These are phyloP conservation scores for Alectoria sarmentosa DNA, from an alignment of 495 filamentous ascomycete genomes.

Conservation along the genomic window DNA sequence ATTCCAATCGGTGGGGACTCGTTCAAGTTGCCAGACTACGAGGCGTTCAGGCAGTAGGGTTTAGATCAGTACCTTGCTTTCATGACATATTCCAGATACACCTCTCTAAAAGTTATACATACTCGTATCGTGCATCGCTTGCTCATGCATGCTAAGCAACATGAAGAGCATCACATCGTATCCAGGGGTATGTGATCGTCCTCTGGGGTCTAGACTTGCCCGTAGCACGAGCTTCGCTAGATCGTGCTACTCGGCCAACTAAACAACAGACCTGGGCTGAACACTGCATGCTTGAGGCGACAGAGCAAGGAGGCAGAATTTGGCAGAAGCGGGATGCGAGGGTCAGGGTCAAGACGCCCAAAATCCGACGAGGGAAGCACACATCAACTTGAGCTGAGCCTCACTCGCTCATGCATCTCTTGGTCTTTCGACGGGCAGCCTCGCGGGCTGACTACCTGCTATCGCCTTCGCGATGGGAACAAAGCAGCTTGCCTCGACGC, in stretches of 20 bases:
- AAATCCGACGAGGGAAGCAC: not conserved
- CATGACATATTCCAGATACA: not conserved
- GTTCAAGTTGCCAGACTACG: constrained; percentile 16
- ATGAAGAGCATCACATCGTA: not conserved
- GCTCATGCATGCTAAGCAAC: not conserved
- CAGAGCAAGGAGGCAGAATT: not conserved
- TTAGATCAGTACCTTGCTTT: not conserved
- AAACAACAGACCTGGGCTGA: not conserved
- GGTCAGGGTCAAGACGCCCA: not conserved
- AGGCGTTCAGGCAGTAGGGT: constrained; percentile 9
- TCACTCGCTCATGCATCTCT: not conserved
- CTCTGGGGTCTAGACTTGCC: not conserved
- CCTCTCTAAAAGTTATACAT: not conserved
- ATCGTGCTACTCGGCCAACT: not conserved
- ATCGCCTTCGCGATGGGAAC: not conserved
- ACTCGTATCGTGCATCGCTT: not conserved
- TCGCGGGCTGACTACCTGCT: not conserved
- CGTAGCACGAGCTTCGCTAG: not conserved
- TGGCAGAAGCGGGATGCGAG: not conserved
- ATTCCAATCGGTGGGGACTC: not conserved
- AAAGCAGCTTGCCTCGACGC: not conserved
- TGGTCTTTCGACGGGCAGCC: not conserved
- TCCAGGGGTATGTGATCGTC: not conserved
- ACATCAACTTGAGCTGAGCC: not conserved
- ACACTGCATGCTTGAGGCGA: not conserved